These are phyloP conservation scores for Wickerhamomyces rabaulensis DNA, from an alignment of 805 yeast species.

Conservation along the genomic window DNA sequence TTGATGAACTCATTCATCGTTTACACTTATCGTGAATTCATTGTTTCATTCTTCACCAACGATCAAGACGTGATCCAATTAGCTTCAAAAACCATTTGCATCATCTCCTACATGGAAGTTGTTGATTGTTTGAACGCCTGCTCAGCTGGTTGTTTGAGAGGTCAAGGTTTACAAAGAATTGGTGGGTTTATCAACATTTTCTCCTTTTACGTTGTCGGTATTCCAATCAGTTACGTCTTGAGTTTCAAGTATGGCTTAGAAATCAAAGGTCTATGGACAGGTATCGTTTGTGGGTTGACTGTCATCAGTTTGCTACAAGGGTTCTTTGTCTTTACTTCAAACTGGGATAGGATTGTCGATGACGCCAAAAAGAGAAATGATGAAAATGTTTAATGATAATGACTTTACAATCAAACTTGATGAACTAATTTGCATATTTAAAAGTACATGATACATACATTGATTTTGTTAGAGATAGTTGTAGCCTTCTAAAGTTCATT, in stretches of 20 bases:
- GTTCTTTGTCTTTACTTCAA: conserved; percentile 38
- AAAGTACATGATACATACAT: too few relatives aligned
- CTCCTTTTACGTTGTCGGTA: conserved; percentile 66
- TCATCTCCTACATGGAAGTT: conserved; percentile 64
- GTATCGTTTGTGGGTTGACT: conserved; percentile 51
- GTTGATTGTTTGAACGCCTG: conserved; percentile 65
- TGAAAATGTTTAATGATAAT: conserved; percentile 1
- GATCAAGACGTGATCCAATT: conserved; percentile 52
- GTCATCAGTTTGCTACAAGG: conserved; percentile 40
- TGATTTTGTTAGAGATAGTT: too few relatives aligned
- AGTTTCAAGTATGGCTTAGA: conserved; percentile 31
- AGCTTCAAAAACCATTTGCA: conserved; percentile 47
- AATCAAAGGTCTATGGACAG: conserved; percentile 59
- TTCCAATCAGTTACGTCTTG: conserved; percentile 57
- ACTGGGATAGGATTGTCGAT: conserved; percentile 45
- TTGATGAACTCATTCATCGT: conserved; percentile 39
- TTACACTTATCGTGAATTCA: conserved; percentile 25
- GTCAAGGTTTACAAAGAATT: conserved; percentile 78
- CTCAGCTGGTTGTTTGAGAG: conserved; percentile 75
- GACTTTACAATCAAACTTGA: not conserved
- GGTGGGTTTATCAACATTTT: conserved; percentile 69
- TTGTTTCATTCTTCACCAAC: conserved; percentile 52
- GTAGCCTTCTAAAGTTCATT: too few relatives aligned
- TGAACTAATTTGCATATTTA: too few relatives aligned
- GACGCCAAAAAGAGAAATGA: conserved; percentile 37